Conservation (phyloP, 2,329 filamentous ascomycete genomes). For the Cryphonectria radicalis region DNA sequence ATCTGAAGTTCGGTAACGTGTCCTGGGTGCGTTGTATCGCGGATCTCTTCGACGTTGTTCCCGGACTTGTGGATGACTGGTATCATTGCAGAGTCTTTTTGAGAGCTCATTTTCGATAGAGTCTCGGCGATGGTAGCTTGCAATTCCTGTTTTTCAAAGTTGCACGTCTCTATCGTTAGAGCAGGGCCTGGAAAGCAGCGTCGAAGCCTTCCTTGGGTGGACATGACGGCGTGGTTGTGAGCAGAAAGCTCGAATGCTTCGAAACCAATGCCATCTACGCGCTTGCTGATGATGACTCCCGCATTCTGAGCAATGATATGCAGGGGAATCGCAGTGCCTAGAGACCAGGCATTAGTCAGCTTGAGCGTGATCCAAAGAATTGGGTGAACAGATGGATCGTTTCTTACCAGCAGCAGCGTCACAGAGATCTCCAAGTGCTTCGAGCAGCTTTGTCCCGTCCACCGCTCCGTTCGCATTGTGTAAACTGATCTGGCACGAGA, state of each 20-base stretch:
- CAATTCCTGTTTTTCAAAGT: conserved; percentile 31
- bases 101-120: conserved; percentile 37
- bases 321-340: conserved; percentile 32
- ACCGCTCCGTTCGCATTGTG: not conserved
- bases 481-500: not conserved
- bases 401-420: not conserved
- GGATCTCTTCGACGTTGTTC: conserved; percentile 42
- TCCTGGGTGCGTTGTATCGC: conserved; percentile 54
- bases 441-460: not conserved
- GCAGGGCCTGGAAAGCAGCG: conserved; percentile 37
- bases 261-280: conserved; percentile 32
- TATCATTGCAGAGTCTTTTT: conserved; percentile 32
- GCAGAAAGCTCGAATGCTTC: conserved; percentile 43
- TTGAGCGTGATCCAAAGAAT: not conserved
- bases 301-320: conserved; percentile 43
- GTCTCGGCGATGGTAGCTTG: conserved; percentile 33
- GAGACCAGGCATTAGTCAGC: not conserved
- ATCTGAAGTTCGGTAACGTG: conserved; percentile 55
- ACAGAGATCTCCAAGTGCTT: not conserved
- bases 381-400: not conserved
- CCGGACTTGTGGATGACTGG: conserved; percentile 43
- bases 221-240: conserved; percentile 34
- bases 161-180: conserved; percentile 30
- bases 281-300: conserved; percentile 37
- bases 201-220: conserved; percentile 37